Percentiles rank a stretch among this genome's conserved stretches.
These are phyloP conservation scores for Rhytidhysteron rufulum DNA, from an alignment of 2,329 filamentous ascomycete genomes.

Conservation along the genomic window DNA sequence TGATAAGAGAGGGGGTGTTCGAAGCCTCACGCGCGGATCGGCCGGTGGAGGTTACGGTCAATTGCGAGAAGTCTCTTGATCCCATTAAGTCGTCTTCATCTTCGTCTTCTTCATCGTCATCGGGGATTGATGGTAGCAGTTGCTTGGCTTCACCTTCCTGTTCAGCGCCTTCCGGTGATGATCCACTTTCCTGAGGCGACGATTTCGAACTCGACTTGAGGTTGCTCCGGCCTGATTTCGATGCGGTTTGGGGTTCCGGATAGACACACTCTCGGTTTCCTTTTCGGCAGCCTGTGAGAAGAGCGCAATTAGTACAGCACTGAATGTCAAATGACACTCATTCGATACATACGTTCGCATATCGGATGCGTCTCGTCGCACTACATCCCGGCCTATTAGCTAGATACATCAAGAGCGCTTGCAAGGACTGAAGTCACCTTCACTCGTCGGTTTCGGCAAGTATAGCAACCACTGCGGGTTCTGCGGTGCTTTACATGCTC, in stretches of 20 bases:
- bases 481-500: slow-evolving; percentile 89
- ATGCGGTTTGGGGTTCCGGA: slow-evolving; percentile 63
- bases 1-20: slow-evolving; percentile 35
- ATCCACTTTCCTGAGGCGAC: slow-evolving; percentile 43
- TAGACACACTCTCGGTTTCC: slow-evolving; percentile 88
- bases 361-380: slow-evolving; percentile 86
- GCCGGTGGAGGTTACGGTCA: slow-evolving; percentile 12
- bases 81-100: slow-evolving; percentile 34
- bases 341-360: slow-evolving; percentile 67
- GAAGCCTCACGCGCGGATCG: slow-evolving; percentile 31
- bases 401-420: neutral
- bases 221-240: slow-evolving; percentile 44
- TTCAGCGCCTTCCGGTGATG: slow-evolving; percentile 54
- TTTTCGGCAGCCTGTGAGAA: slow-evolving; percentile 71
- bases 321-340: slow-evolving; percentile 7
- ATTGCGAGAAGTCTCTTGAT: slow-evolving; percentile 13
- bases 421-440: slow-evolving; percentile 49
- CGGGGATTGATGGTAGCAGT: slow-evolving; percentile 40
- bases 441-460: slow-evolving; percentile 82
- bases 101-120: slow-evolving; percentile 46
- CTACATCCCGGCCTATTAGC: slow-evolving; percentile 42
- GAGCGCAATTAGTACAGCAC: slow-evolving; percentile 11
- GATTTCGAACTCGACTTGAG: slow-evolving; percentile 42
- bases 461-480: slow-evolving; percentile 90
- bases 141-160: slow-evolving; percentile 38